phyloP scores from a whole-genome alignment of 768 basidiomycete genomes.

The Podaxis mareebaensis region DNA sequence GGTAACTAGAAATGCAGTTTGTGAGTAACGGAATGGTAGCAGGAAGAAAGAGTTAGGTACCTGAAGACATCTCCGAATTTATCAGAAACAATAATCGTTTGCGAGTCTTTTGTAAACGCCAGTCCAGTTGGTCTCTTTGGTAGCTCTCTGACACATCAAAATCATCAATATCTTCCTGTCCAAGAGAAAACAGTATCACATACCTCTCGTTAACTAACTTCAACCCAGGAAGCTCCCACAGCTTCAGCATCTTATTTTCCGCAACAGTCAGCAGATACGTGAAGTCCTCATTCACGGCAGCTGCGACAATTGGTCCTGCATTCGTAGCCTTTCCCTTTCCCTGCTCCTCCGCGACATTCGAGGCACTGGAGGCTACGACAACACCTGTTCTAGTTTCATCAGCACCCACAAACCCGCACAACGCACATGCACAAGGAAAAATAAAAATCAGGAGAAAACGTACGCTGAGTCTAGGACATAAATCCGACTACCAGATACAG shows the following conservation, averaged over 20 bases:
- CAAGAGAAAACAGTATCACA: constrained; percentile 16
- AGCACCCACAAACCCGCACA: background rate
- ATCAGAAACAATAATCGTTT: constrained; percentile 81
- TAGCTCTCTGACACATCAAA: constrained; percentile 54
- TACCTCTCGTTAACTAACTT: constrained; percentile 65
- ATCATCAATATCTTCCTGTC: background rate
- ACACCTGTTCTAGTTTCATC: constrained; percentile 47
- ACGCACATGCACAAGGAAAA: background rate
- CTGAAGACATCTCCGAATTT: constrained; percentile 95
- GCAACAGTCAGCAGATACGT: constrained; percentile 60
- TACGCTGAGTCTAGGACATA: constrained; percentile 60
- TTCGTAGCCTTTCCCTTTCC: constrained; percentile 26
- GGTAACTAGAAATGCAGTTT: constrained; percentile 47
- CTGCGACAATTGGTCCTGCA: constrained; percentile 61
- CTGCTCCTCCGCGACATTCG: constrained; percentile 29
- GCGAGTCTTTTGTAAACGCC: constrained; percentile 56
- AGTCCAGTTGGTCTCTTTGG: constrained; percentile 82
- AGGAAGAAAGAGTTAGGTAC: constrained; percentile 36
- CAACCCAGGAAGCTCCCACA: constrained; percentile 66
- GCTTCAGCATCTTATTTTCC: constrained; percentile 81
- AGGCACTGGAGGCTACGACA: constrained; percentile 47
- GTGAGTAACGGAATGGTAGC: constrained; percentile 2
- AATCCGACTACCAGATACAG: constrained; percentile 62
- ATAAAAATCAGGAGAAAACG: constrained; percentile 21
- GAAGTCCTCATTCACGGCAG: constrained; percentile 46